A percentile compares a stretch with the other conserved stretches of the same genome.
Evolutionary conservation across 495 filamentous ascomycete species (phyloP).

Genomic region (Tuber borchii): DNA sequence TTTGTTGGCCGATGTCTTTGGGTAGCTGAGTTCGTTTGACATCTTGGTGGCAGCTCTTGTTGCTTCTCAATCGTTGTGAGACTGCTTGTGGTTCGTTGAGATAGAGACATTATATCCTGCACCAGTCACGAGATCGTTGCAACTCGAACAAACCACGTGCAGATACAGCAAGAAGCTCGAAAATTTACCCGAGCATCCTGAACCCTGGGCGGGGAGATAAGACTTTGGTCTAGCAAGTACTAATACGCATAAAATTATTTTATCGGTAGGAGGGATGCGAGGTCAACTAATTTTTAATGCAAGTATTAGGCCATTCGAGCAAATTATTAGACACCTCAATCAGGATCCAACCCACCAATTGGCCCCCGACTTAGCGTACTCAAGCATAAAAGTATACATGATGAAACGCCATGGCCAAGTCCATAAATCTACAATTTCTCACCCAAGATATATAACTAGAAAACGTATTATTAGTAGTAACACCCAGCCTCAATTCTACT

Average conservation of each 20-base stretch:
- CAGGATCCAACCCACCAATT: not conserved
- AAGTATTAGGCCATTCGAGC: not conserved
- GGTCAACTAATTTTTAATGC: not conserved
- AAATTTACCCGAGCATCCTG: not conserved
- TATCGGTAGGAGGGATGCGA: not conserved
- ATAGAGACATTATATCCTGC: not conserved
- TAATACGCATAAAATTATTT: not conserved
- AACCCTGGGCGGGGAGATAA: not conserved
- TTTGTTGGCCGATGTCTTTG: constrained; percentile 60
- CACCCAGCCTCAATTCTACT: not conserved
- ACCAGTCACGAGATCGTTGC: not conserved
- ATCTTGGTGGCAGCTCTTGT: constrained; percentile 39
- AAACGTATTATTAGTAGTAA: not conserved
- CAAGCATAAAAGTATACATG: not conserved
- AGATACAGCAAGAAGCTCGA: not conserved
- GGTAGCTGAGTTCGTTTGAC: constrained; percentile 57
- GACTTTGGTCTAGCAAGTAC: not conserved
- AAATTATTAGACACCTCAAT: not conserved
- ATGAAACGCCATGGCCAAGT: not conserved
- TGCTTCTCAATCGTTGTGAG: not conserved
- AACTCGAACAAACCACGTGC: not conserved
- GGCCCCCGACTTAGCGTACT: not conserved
- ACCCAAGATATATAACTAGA: not conserved
- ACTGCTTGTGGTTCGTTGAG: not conserved
- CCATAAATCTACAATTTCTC: not conserved